These are phyloP conservation scores for Podila epigama DNA, from an alignment of 192 early-diverging fungal genomes.

Conservation along the genomic window DNA sequence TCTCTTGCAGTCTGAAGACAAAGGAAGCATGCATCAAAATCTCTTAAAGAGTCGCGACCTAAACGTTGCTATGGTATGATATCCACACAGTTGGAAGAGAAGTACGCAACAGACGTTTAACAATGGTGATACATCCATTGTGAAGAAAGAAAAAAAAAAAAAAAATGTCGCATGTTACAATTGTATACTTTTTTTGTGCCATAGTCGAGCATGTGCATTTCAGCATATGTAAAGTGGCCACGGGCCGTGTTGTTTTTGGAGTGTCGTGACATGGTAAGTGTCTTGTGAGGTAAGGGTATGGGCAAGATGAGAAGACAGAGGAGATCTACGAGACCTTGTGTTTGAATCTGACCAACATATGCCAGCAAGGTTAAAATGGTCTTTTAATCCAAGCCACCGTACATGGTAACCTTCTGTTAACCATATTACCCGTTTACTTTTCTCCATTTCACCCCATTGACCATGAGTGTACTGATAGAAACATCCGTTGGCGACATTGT, in stretches of 20 bases:
- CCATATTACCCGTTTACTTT: not conserved
- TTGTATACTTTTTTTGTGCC: constrained; percentile 81
- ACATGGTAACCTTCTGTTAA: too few species aligned
- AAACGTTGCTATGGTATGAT: constrained; percentile 70
- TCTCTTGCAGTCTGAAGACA: constrained; percentile 81
- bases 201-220: constrained; percentile 85
- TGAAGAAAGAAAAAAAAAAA: constrained; percentile 2
- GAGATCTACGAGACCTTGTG: not conserved
- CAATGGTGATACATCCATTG: too few species aligned
- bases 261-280: constrained; percentile 76
- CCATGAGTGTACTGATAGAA: constrained; percentile 77
- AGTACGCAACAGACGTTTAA: too few species aligned
- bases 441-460: not conserved
- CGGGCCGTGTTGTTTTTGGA: constrained; percentile 94
- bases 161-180: not conserved
- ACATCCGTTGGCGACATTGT: constrained; percentile 92
- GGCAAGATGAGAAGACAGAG: not conserved
- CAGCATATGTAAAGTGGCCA: constrained; percentile 91
- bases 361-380: too few species aligned
- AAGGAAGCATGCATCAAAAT: constrained; percentile 88
- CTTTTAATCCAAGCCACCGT: too few species aligned
- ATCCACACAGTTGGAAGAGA: not conserved
- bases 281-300: not conserved
- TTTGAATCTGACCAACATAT: too few species aligned
- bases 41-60: constrained; percentile 82